Base-by-base conservation (phyloP, 1,284 basidiomycete genomes). In the Austroboletus rostrupii region DNA sequence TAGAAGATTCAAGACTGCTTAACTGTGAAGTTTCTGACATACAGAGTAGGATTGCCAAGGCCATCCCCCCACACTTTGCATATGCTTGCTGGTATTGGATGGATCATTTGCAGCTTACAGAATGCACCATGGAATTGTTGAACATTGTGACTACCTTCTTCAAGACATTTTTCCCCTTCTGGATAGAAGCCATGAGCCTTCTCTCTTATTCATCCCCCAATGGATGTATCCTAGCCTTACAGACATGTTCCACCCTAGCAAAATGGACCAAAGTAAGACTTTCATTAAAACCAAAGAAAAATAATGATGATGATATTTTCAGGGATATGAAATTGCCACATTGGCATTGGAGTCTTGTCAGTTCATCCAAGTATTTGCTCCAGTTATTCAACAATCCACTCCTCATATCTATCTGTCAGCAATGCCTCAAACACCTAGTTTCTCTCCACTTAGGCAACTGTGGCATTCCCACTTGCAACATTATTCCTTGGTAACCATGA, bases 51-150 rank as follows among this genome's bases (percentile, higher is more conserved):
- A 40, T 51, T 5, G 14, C 3, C 8, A 26, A 26, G 5, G 31
- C n/a, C 13, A 52, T 52, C 9, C 31, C 49, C 8, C 52, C 49
- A 2, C 37, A 43, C 8, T 37, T 53, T 1, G 21, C 37, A 21
- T 48, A 48, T 20, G 19, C 41, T 8, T 48, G 47, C 20, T 19
- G 21, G 11, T 49, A 35, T 21, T 52, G 45, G 45, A 40, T 52
- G 40, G 1, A 40, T 8, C 49, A 53, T 12, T 8, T 53, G 13
- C 35, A 36, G 11, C 5, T 21, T 40, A 17, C n/a, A 7, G n/a
- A 29, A 1, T 41, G 32, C 20, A 37, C 45, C 3, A 28, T 36
- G 14, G 49, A 43, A 1, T 5, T 53, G 3, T n/a, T 47, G 19
- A 5, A 47, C 29, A 17, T 45, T 2, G 19, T 49, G 1, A 39